Base-by-base conservation (phyloP, 1,284 basidiomycete genomes). In the Ustilago curta region DNA sequence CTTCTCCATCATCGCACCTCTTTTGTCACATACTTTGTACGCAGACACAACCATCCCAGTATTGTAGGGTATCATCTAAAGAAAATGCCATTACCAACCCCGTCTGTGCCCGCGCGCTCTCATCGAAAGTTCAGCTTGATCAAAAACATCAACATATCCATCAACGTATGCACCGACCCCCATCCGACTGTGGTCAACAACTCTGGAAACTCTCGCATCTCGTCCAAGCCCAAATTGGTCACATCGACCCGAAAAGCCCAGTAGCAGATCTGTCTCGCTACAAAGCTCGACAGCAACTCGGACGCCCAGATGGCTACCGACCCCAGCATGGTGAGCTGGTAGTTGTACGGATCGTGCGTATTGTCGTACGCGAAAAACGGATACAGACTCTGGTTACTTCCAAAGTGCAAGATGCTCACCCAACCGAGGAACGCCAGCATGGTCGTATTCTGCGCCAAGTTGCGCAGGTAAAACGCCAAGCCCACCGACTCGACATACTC, bases 301-400 rank as follows among this genome's bases (percentile, higher is more conserved):
- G 86, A 82, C 11, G 86, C 87, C 88, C 88, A 89, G 56, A 89
- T 88, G 11, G 87, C 86, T 11, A 87, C 80, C 7, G 87, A 88
- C 12, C 88, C 88, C 8, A 86, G 83, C 62, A 88, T 87, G 0
- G 88, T 89, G 49, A 89, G 82, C 27, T 84, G 84, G 71, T 88
- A 89, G n/a, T 88, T 89, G 82, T 89, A 89, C 3, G 88, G 88
- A 71, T 89, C 88, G 54, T 86, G 86, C n/a, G 85, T 59, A 78
- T 86, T 62, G 75, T 84, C 85, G 76, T 89, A 88, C 18, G 86
- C 82, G 81, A 89, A 89, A 84, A 89, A 89, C 2, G 88, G 88
- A 77, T 89, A 89, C 49, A 89, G 86, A 18, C 86, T 56, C 39
- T 83, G 81, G 58, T 89, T 89, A 1, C 87, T 85, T 0, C 88